Percentiles rank a stretch among this genome's conserved stretches.
Evolutionary conservation across 2,329 filamentous ascomycete genomes (phyloP).

Genomic region (Colletotrichum sp.): DNA sequence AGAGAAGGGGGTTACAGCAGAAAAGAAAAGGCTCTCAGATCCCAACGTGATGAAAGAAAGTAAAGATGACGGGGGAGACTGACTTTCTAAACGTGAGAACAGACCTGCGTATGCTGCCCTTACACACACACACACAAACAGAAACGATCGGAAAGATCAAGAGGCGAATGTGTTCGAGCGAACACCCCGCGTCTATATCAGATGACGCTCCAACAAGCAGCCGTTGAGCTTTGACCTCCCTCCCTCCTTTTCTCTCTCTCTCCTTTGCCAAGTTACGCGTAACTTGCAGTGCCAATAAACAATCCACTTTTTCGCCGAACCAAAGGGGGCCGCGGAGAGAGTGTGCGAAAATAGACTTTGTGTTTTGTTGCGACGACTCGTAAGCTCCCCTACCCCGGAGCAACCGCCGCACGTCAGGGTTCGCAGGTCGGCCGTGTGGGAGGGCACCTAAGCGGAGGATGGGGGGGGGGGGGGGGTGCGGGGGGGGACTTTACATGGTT

Average conservation of each 20-base stretch:
- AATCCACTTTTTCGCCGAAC: neutral
- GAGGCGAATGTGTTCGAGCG: neutral
- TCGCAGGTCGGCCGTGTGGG: neutral
- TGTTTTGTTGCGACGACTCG: slow-evolving; percentile 6
- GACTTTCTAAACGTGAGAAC: neutral
- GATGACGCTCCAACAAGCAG: slow-evolving; percentile 7
- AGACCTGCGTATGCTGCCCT: neutral
- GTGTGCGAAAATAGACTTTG: slow-evolving; percentile 6
- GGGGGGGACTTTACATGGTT: too few relatives aligned
- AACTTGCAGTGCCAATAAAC: neutral
- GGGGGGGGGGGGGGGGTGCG: too few relatives aligned
- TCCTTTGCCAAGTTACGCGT: neutral
- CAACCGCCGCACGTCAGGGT: neutral
- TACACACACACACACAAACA: neutral
- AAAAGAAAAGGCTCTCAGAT: neutral
- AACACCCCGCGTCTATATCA: slow-evolving; percentile 9
- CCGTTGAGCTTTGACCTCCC: slow-evolving; percentile 1
- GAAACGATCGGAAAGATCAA: neutral
- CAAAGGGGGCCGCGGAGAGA: neutral
- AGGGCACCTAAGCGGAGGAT: neutral
- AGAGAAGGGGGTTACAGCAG: neutral
- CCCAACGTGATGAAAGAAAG: neutral
- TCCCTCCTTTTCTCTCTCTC: neutral
- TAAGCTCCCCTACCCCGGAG: neutral
- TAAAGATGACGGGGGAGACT: neutral